Percentiles rank a stretch among this genome's conserved stretches.
phyloP scores from a whole-genome alignment of 2,329 filamentous ascomycete genomes.

The Talaromyces sp. region DNA sequence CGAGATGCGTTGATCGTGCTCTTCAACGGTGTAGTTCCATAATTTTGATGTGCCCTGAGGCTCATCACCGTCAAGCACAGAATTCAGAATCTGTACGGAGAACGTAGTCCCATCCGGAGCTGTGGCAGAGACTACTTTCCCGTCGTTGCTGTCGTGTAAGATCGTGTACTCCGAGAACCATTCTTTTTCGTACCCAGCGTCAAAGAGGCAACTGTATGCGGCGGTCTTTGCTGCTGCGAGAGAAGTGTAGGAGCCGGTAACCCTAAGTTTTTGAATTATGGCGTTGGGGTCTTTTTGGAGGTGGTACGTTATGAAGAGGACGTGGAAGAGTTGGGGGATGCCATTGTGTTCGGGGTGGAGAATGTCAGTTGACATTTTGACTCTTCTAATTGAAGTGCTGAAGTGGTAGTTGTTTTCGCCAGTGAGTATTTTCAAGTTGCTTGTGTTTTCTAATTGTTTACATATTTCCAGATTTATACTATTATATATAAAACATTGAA shows the following conservation, averaged over 20 bases:
- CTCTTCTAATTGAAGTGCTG: too few species aligned
- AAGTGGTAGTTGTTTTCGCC: not conserved
- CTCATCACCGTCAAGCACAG: not conserved
- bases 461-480: not conserved
- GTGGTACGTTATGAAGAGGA: constrained; percentile 6
- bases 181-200: constrained; percentile 29
- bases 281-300: constrained; percentile 16
- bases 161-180: constrained; percentile 28
- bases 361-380: not conserved
- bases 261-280: constrained; percentile 11
- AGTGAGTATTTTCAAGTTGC: not conserved
- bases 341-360: constrained; percentile 6
- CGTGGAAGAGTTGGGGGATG: constrained; percentile 16
- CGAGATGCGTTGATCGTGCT: constrained; percentile 28
- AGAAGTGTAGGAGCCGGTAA: constrained; percentile 15
- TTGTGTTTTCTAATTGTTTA: not conserved
- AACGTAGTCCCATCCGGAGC: constrained; percentile 29
- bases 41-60: not conserved
- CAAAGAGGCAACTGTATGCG: constrained; percentile 15
- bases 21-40: constrained; percentile 15
- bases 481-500: too few species aligned
- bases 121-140: constrained; percentile 28
- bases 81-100: constrained; percentile 27
- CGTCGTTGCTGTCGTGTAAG: constrained; percentile 23
- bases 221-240: constrained; percentile 13